A percentile compares a stretch with the other conserved stretches of the same genome.
Conservation (phyloP, 148 eudicot genomes). For the Euryodendron excelsum region DNA sequence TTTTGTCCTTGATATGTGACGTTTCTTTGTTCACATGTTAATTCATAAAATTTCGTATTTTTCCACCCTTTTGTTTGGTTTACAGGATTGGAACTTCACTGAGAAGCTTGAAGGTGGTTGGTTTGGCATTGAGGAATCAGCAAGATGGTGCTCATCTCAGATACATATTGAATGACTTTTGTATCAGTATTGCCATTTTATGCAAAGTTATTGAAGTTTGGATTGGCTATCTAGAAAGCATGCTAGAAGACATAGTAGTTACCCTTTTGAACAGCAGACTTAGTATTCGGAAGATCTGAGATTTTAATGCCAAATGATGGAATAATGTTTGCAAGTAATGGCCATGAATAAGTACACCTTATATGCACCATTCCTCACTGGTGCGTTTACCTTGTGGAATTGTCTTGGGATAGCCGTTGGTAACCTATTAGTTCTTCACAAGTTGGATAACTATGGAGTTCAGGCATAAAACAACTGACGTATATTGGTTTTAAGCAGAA, state of each 20-base stretch:
- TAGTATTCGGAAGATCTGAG: conserved; percentile 2
- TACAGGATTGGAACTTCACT: not conserved
- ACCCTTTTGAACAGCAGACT: not conserved
- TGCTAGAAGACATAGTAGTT: not conserved
- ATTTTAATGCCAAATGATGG: too few relatives aligned
- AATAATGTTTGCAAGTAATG: too few relatives aligned
- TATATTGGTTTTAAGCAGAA: conserved; percentile 32
- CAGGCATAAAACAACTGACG: not conserved
- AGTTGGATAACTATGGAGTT: not conserved
- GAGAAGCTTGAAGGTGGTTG: conserved; percentile 8
- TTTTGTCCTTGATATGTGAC: not conserved
- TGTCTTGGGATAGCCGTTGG: not conserved
- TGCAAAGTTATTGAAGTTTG: not conserved
- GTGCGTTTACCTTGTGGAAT: not conserved
- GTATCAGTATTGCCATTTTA: not conserved
- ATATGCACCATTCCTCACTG: not conserved
- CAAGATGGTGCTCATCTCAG: not conserved
- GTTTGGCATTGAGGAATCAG: not conserved
- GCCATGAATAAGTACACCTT: too few relatives aligned
- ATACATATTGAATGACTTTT: not conserved
- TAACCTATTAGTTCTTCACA: not conserved
- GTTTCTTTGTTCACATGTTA: not conserved
- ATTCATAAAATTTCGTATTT: too few relatives aligned
- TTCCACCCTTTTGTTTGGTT: not conserved
- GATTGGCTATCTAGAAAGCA: conserved; percentile 1